Conservation (phyloP, 2,329 filamentous ascomycete genomes). For the Penicillium sp. region DNA sequence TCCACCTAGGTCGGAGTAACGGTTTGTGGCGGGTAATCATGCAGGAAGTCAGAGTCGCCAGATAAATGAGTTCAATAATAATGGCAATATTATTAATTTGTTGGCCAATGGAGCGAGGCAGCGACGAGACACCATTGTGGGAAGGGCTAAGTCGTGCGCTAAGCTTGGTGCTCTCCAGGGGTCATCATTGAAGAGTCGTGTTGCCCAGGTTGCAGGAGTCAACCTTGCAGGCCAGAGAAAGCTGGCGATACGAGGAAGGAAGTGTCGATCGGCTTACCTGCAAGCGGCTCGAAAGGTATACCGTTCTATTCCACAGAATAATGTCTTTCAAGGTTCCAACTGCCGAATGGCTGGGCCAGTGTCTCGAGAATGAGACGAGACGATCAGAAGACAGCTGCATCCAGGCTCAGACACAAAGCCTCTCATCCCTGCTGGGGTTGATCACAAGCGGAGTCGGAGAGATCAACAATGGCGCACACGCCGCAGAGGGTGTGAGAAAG, state of each 20-base stretch:
- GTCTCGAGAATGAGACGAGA: conserved; percentile 4
- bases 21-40: not conserved
- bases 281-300: conserved; percentile 4
- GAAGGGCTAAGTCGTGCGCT: conserved; percentile 1
- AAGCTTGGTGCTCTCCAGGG: conserved; percentile 2
- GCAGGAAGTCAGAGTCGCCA: conserved; percentile 8
- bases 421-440: conserved; percentile 13
- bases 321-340: conserved; percentile 7
- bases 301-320: not conserved
- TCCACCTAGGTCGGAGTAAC: not conserved
- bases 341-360: conserved; percentile 12
- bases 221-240: not conserved
- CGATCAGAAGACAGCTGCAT: conserved; percentile 13
- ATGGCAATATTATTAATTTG: conserved; percentile 1
- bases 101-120: conserved; percentile 3
- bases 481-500: conserved; percentile 5
- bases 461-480: not conserved
- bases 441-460: conserved; percentile 12
- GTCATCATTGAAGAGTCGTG: not conserved
- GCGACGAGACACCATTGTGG: not conserved
- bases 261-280: conserved; percentile 20
- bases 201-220: not conserved
- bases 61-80: conserved; percentile 5
- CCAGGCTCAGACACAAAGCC: conserved; percentile 9
- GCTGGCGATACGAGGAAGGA: not conserved